Percentiles rank a stretch among this genome's conserved stretches.
Evolutionary conservation across 2,329 filamentous ascomycete species (phyloP).

Genomic region (Massarina eburnea): DNA sequence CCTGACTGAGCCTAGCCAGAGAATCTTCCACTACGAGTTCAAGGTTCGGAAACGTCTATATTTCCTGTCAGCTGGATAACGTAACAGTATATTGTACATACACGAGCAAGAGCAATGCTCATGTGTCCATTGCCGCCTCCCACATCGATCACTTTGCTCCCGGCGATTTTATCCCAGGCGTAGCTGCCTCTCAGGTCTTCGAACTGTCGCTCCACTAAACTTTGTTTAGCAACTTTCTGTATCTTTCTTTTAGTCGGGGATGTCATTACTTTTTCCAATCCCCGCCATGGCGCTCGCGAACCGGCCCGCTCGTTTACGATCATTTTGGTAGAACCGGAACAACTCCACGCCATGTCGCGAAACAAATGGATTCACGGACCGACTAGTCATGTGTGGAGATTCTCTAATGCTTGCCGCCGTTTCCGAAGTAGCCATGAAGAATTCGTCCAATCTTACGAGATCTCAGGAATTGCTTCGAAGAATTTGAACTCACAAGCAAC

Average conservation of each 20-base stretch:
- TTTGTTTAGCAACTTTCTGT: background rate
- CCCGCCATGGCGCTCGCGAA: conserved; percentile 36
- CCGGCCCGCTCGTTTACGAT: conserved; percentile 24
- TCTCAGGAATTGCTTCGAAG: conserved; percentile 22
- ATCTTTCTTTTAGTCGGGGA: background rate
- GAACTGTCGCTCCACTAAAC: conserved; percentile 25
- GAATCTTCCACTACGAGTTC: conserved; percentile 23
- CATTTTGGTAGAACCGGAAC: conserved; percentile 31
- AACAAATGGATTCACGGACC: background rate
- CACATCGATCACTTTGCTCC: conserved; percentile 32
- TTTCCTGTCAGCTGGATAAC: background rate
- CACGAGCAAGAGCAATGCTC: conserved; percentile 19
- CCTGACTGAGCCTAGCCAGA: conserved; percentile 12
- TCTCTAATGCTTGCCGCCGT: background rate
- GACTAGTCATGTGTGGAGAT: background rate
- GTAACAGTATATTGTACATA: conserved; percentile 11
- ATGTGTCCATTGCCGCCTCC: conserved; percentile 31
- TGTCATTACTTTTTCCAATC: conserved; percentile 16
- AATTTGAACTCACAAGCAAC: conserved; percentile 22
- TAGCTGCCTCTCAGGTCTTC: conserved; percentile 25
- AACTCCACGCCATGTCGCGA: background rate
- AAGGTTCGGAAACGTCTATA: conserved; percentile 15
- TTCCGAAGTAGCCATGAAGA: background rate
- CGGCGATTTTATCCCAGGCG: conserved; percentile 24
- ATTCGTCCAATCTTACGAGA: conserved; percentile 1